Conservation (phyloP, 345 rosid genomes). For the Aegle marmelos region DNA sequence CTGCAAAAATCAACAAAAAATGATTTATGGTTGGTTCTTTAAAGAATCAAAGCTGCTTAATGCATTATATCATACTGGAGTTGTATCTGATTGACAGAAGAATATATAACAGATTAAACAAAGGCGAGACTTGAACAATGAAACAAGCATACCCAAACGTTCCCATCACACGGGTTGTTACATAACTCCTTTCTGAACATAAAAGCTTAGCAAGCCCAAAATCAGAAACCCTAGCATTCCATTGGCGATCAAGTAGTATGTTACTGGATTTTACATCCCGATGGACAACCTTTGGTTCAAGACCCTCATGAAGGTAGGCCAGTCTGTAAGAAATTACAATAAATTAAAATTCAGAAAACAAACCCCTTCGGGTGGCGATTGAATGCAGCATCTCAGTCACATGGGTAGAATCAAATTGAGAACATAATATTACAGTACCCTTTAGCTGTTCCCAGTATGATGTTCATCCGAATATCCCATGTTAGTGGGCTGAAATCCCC, state of each 20-base stretch:
- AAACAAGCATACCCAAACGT: conserved; percentile 74
- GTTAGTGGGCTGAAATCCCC: conserved; percentile 81
- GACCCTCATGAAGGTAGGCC: conserved; percentile 98
- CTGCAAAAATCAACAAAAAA: conserved; percentile 33
- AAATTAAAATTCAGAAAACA: background rate
- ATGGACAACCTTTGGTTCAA: conserved; percentile 97
- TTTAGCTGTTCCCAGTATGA: conserved; percentile 87
- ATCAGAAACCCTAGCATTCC: conserved; percentile 93
- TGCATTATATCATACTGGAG: background rate
- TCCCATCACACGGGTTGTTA: conserved; percentile 97
- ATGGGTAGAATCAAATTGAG: background rate
- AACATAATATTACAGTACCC: conserved; percentile 43
- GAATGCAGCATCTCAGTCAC: background rate
- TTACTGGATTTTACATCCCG: conserved; percentile 90
- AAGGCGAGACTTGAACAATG: background rate
- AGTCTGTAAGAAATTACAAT: conserved; percentile 38
- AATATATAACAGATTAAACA: background rate
- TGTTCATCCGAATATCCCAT: conserved; percentile 88
- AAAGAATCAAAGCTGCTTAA: background rate
- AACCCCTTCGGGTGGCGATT: background rate
- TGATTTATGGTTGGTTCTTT: background rate
- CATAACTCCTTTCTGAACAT: conserved; percentile 76
- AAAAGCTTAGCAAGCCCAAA: conserved; percentile 95
- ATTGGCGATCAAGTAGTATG: conserved; percentile 82
- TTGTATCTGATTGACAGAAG: background rate